Base-by-base conservation (phyloP, 2,329 filamentous ascomycete genomes). In the Nigrograna mackinnonii region DNA sequence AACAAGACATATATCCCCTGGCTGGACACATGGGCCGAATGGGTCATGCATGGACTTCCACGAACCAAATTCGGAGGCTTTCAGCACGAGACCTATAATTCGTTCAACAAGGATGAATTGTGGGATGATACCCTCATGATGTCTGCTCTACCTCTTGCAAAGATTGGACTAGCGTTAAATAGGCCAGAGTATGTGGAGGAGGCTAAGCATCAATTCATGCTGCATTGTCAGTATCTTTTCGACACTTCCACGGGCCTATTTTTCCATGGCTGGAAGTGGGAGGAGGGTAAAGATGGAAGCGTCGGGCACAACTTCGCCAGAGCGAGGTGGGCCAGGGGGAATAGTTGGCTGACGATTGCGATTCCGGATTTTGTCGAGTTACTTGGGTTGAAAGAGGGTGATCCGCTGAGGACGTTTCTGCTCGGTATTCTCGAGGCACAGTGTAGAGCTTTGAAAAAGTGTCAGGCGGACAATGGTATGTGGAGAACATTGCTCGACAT, bases 61-160 rank as follows among this genome's bases (percentile, higher is more conserved):
- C 78, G 86, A 30, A 91, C 88, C 1, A 80, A 79, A 37, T 85
- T 83, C 59, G 87, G 84, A 77, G 60, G 85, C 43, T 87, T 90
- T 75, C 86, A 90, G 66, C 87, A 88, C 67, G 80, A 86, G 47
- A 91, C 87, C 0, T 91, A 91, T 55, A 69, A 85, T 22, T 78
- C 82, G 2, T 77, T 80, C 50, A 90, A 92, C 66, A 76, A 83
- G 48, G 79, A 89, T 63, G 85, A 91, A 71, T 75, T 91, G 17
- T 92, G 88, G 88, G 88, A 91, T 54, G 88, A 92, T 63, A 92
- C 88, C 5, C 75, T 92, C 33, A 91, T 92, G 87, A 92, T 92
- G 88, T 91, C 86, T 1, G 87, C 90, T 5, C 72, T 91, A 68
- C 88, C 88, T 2, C 75, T 91, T 14, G 87, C 87, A 14, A 91